Evolutionary conservation across 2,329 filamentous ascomycete species (phyloP), one percentile per base, ranked within the genome.

Genomic region (Fusarium gaditjirri): DNA sequence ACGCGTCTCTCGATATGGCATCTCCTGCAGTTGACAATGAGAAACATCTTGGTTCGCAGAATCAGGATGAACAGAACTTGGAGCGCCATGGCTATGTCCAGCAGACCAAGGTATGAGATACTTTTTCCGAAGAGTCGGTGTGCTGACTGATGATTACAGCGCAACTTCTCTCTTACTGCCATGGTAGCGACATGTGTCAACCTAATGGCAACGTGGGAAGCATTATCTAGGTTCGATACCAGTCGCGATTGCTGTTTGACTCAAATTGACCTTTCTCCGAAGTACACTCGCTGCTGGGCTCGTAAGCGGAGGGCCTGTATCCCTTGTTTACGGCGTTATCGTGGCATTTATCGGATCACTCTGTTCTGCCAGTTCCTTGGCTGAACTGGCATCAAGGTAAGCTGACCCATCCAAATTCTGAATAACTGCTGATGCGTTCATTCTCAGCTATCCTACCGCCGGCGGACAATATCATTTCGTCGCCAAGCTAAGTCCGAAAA

Each of bases 151-250:
- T 7, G n/a, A 33, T 44, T 29, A 31, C 6, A 72, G 60, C 66
- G 70, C 35, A 73, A 70, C 31, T 73, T 73, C 13, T 74, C 71
- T 3, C 36, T 61, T 1, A 42, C 42, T 13, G 62, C 72, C 2
- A 72, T 74, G 71, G 12, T 74, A 5, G 57, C 67, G 2, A 38
- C 61, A 5, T 67, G 60, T 4, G 68, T 71, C 1, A 67, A 43
- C 53, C 25, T 71, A 14, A 74, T 74, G 71, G 61, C 71, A 2
- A 74, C 71, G 21, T 74, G 72, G 71, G 71, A 75, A 57, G 72
- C 72, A 12, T 10, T 75, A 6, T 74, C 65, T 36, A 74, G 70
- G 71, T 71, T 27, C 23, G 39, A 43, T 25, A 5, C 19, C n/a
- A 4, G 14, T 46, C 19, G 8, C 23, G 8, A 12, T 56, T 46